A percentile compares a stretch with the other conserved stretches of the same genome.
phyloP scores from a whole-genome alignment of 1,284 basidiomycete species.

The Rhodotorula sp. region DNA sequence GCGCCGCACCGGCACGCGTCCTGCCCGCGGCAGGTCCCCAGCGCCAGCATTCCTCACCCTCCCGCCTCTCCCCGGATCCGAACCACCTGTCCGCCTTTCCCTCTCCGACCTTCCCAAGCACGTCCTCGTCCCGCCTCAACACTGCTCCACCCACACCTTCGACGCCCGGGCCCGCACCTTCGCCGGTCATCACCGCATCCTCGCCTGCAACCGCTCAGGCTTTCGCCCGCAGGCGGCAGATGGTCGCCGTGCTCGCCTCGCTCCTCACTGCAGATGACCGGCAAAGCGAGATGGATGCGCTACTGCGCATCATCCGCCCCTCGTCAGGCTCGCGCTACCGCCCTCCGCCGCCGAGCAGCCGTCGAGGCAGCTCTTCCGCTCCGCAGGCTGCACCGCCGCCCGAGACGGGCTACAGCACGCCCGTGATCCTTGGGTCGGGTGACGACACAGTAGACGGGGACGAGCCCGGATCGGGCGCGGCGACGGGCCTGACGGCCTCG shows the following conservation, averaged over 20 bases:
- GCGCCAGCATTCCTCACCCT: conserved; percentile 4
- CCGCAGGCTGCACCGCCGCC: neutral
- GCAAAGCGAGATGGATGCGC: conserved; percentile 48
- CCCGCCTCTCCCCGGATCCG: conserved; percentile 15
- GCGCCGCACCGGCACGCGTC: neutral
- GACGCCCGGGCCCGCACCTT: neutral
- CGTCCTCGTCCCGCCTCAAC: neutral
- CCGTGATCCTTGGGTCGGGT: too few species aligned
- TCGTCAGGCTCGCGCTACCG: neutral
- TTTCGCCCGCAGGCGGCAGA: conserved; percentile 20
- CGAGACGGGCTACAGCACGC: neutral
- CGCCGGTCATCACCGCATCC: neutral
- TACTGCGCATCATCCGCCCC: conserved; percentile 45
- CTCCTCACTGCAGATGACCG: conserved; percentile 49
- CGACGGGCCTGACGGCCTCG: neutral
- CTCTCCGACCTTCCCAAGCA: neutral
- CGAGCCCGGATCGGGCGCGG: neutral
- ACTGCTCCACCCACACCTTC: neutral
- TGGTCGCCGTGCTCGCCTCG: conserved; percentile 44
- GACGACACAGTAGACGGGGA: neutral
- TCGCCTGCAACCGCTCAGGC: conserved; percentile 16
- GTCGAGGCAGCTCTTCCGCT: neutral
- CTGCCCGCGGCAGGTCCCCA: neutral
- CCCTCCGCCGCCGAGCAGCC: too few species aligned
- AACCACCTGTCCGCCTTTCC: neutral